Evolutionary conservation across 1,284 basidiomycete genomes (phyloP), one percentile per base, ranked within the genome.

Genomic region (Vanrija pseudolonga): DNA sequence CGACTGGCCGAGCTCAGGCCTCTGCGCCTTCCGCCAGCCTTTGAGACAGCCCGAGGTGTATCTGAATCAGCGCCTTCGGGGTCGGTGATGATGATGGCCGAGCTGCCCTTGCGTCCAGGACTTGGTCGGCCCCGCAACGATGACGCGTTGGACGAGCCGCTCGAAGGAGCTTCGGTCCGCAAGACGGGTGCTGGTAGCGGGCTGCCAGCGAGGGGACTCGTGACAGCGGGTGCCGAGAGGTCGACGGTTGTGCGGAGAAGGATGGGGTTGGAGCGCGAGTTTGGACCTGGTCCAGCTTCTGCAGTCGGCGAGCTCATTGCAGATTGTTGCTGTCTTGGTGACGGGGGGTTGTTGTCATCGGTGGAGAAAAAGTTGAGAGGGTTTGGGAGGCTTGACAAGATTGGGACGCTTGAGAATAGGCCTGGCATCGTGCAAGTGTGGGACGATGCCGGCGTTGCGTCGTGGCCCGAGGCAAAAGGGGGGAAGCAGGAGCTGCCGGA

Each of bases 321-420:
- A 22, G 26, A 45, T 24, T n/a, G 17, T 42, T 24, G n/a, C n/a
- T n/a, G 26, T 42, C 28, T 28, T 45, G 32, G 22, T 11, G 38
- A 11, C 39, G 32, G 14, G 7, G 23, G 23, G 57, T 38, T 19
- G 47, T 39, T 38, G 47, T 47, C 22, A 53, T 51, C 37, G 51
- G 50, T 62, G 56, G 17, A 45, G 52, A 70, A 65, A 44, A 68
- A 45, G 52, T 63, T 64, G 47, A 67, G 57, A 4, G 64, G 66
- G 51, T 69, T 71, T 19, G 68, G 60, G 19, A 58, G 52, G 47
- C 46, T 64, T 17, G 63, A 59, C 14, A 65, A 41, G 45, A 55
- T 61, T 18, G 60, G 56, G 47, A 71, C 54, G 45, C 61, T 66
- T 48, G 60, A 58, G 37, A 71, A 55, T 55, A 71, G 59, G 45